Percentiles rank a stretch among this genome's conserved stretches.
These are phyloP conservation scores for Leersia perrieri DNA, from an alignment of 176 grass and related monocot species.

Conservation along the genomic window DNA sequence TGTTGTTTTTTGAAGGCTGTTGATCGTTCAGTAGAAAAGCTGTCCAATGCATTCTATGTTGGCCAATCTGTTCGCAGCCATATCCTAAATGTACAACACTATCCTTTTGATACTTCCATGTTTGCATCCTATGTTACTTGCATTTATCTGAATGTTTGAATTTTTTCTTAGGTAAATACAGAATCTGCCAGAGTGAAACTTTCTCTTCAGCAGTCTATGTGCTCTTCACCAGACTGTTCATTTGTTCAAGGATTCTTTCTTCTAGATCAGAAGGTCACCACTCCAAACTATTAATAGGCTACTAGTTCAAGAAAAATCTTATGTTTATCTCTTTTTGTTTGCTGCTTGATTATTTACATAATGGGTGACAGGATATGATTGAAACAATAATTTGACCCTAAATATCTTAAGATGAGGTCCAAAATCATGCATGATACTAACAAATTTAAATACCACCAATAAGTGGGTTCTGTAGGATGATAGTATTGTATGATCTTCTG, in stretches of 20 bases:
- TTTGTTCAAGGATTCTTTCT: conserved; percentile 89
- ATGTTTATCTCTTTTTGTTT: not conserved
- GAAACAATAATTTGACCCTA: not conserved
- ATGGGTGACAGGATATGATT: not conserved
- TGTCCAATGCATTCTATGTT: conserved; percentile 67
- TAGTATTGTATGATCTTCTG: not conserved
- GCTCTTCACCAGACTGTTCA: conserved; percentile 67
- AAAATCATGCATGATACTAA: not conserved
- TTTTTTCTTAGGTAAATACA: conserved; percentile 54
- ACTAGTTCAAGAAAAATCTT: conserved; percentile 16
- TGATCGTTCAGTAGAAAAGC: conserved; percentile 64
- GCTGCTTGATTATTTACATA: not conserved
- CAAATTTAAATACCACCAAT: not conserved
- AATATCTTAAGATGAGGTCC: not conserved
- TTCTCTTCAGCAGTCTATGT: conserved; percentile 84
- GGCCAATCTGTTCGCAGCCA: conserved; percentile 87
- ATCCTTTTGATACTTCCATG: conserved; percentile 5
- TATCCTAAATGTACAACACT: conserved; percentile 59
- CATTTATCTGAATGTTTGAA: conserved; percentile 7
- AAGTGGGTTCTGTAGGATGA: not conserved
- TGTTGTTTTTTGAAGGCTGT: conserved; percentile 60
- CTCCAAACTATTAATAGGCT: conserved; percentile 1
- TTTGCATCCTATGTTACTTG: conserved; percentile 17
- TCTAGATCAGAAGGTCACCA: conserved; percentile 72
- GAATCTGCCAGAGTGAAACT: conserved; percentile 83